Base-by-base conservation (phyloP, 805 yeast genomes). In the Lachancea dasiensis region DNA sequence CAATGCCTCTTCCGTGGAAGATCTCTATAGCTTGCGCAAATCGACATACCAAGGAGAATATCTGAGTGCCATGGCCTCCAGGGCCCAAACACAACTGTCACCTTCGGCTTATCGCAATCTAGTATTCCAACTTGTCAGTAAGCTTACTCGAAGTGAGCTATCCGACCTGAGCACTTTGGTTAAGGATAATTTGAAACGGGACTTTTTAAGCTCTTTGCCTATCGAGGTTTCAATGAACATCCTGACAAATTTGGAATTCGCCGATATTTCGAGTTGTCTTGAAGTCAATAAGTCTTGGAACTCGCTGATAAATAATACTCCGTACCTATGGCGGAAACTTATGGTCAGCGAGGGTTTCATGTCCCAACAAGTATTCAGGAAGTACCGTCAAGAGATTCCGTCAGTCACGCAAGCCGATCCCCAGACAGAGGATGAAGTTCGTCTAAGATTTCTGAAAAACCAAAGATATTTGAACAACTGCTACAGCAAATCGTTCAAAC, bases 271-370 rank as follows among this genome's bases (percentile, higher is more conserved):
- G 25, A 67, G 71, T 7, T 73, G 81, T 10, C 65, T 85, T 3
- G 65, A 66, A 41, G 95, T 87, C 2, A 81, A 82, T 38, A 71
- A 65, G 33, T 63, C 64, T 36, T 92, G 97, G 97, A 69, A 73
- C 45, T 56, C 63, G 18, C 62, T 84, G n/a, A 72, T 83, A 4
- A 75, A 73, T 40, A 72, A 72, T 24, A 70, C 79, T 15, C 72
- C 73, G 29, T 69, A 66, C 35, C 64, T 86, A 14, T 90, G 98
- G 97, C 72, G 73, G 47, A 66, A 70, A 31, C 52, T 85, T 41
- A 63, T 86, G 24, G 67, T 73, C 11, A 60, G 67, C 22, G 96
- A 87, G 52, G 72, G 75, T 35, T 70, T 80, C 37, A 67, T 78
- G n/a, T 58, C 70, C 0, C 57, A 61, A 5, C 68, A 56, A 1